phyloP scores from a whole-genome alignment of 306 rosid species.

The Pterocarpus macrocarpus region DNA sequence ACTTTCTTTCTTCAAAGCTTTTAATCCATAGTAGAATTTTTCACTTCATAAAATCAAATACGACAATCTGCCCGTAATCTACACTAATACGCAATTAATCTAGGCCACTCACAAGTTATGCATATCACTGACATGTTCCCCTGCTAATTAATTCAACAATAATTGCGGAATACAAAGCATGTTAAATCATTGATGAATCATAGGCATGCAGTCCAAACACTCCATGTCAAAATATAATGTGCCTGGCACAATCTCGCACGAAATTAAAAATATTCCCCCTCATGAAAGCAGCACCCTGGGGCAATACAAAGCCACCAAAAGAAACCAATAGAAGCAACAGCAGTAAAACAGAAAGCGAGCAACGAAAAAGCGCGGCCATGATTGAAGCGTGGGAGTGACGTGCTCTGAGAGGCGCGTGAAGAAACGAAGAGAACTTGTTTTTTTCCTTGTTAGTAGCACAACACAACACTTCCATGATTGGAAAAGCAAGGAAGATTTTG shows the following conservation, averaged over 20 bases:
- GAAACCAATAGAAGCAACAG: neutral
- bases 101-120: neutral
- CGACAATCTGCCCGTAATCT: neutral
- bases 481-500: slow-evolving; percentile 69
- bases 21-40: too few species aligned
- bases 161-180: slow-evolving; percentile 39
- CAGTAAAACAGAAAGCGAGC: slow-evolving; percentile 16
- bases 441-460: neutral
- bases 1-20: slow-evolving; percentile 35
- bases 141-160: slow-evolving; percentile 35
- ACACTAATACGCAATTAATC: neutral
- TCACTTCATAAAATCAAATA: neutral
- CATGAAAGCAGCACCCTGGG: neutral
- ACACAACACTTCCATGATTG: slow-evolving; percentile 65
- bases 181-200: slow-evolving; percentile 55
- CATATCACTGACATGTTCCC: slow-evolving; percentile 11
- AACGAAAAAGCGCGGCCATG: slow-evolving; percentile 41
- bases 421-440: slow-evolving; percentile 42
- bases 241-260: slow-evolving; percentile 4
- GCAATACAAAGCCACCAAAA: neutral
- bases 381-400: slow-evolving; percentile 37
- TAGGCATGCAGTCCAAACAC: slow-evolving; percentile 37
- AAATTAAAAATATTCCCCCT: neutral
- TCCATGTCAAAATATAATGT: neutral
- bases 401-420: slow-evolving; percentile 52